Evolutionary conservation across 2,329 filamentous ascomycete species (phyloP), one percentile per base, ranked within the genome.

Genomic region (Aspergillus chevalieri): DNA sequence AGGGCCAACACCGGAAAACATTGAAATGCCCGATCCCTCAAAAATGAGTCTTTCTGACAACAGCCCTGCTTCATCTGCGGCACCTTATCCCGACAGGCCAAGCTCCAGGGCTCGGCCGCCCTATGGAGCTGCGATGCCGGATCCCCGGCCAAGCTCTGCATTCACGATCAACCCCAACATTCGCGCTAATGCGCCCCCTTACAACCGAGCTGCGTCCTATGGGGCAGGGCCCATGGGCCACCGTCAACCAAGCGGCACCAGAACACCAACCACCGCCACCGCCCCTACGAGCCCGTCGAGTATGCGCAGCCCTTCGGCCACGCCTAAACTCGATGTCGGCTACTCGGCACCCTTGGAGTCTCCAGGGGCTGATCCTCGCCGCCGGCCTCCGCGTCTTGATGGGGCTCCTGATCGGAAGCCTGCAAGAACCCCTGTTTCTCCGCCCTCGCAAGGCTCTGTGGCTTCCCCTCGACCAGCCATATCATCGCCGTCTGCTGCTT

Each of bases 21-120:
- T 75, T 8, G 68, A 76, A 55, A 76, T 76, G 74, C 74, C 74
- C 8, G 73, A 76, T 57, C 74, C 74, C 15, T 74, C 73, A 19
- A 63, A 62, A 30, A 70, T 75, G 62, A 71, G 61, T 44, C 60
- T 72, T 46, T 41, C 38, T 19, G 38, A 62, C 58, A 26, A 68
- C 17, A 64, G 68, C 17, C 64, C 64, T 26, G 55, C 64, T 44
- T 50, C 63, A 17, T 64, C 69, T n/a, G 63, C 64, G 15, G 71
- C 70, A 43, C 73, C 73, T 41, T 76, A 76, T 50, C 69, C 72
- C 17, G 69, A 73, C 54, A 61, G 64, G 30, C 56, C 62, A 14
- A 56, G 57, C 8, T 62, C 67, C 34, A 66, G 64, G 45, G 59
- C 66, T 45, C 65, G 65, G 9, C 68, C 65, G 19, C 59, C 60